Conservation (phyloP, 768 basidiomycete species). For the Termitomyces sp. region DNA sequence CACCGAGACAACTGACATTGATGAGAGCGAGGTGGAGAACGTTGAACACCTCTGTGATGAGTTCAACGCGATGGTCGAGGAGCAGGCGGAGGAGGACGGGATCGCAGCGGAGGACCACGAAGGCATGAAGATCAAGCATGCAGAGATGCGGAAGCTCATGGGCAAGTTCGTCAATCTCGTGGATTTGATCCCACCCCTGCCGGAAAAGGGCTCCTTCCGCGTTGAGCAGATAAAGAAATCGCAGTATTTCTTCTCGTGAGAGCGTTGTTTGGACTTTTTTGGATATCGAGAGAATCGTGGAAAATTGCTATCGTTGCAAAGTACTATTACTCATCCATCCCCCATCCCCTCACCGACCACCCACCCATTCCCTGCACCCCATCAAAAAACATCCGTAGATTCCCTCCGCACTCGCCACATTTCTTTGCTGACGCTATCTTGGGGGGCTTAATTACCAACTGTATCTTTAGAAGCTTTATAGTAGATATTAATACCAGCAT, state of each 20-base stretch:
- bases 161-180: slow-evolving; percentile 70
- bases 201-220: slow-evolving; percentile 80
- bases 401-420: neutral
- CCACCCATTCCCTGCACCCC: neutral
- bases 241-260: slow-evolving; percentile 90
- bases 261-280: neutral
- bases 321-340: neutral
- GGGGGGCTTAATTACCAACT: slow-evolving; percentile 1
- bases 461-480: slow-evolving; percentile 6
- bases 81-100: slow-evolving; percentile 13
- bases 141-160: slow-evolving; percentile 21
- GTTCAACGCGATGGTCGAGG: slow-evolving; percentile 13
- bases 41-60: slow-evolving; percentile 5
- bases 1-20: slow-evolving; percentile 24
- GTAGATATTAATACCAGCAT: slow-evolving; percentile 1
- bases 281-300: neutral
- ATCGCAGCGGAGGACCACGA: slow-evolving; percentile 19
- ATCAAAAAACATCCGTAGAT: neutral
- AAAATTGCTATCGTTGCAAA: neutral
- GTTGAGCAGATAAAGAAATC: slow-evolving; percentile 78
- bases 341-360: neutral
- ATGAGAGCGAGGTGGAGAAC: slow-evolving; percentile 19
- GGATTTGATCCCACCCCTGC: slow-evolving; percentile 76
- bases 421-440: neutral
- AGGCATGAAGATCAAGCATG: slow-evolving; percentile 17